Evolutionary conservation across 2,329 filamentous ascomycete genomes (phyloP), one percentile per base, ranked within the genome.

Genomic region (Colletotrichum plurivorum): DNA sequence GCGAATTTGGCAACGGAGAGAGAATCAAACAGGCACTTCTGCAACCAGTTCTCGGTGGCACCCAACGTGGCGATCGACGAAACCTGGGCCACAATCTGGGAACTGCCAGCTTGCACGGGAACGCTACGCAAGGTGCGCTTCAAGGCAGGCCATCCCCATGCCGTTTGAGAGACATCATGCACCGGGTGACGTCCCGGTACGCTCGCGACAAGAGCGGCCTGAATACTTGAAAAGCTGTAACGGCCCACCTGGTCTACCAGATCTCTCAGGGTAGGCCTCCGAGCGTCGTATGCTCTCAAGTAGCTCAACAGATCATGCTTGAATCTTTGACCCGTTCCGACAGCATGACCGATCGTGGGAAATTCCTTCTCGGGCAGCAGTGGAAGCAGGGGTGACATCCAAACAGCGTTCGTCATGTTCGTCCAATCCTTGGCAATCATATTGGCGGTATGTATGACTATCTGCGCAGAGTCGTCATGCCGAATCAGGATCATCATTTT

Each of bases 351-450:
- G 5, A 15, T 20, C 20, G 58, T 18, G 4, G 63, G 12, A 7
- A 51, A 45, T 9, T 61, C 45, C 15, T 60, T 41, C 20, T 63
- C 27, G 27, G 64, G 25, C 9, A 82, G 56, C 1, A 88, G 79
- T 1, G 92, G 90, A 1, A 97, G 87, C 1, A 88, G 76, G 0
- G 93, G 93, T 0, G 93, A 95, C 57, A 82, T 84, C 94, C 94
- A 97, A 5, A 93, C 88, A 1, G 89, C 94, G 77, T 97, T 94
- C 1, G 91, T 93, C 92, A 97, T 93, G 73, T 96, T 96, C 1
- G 85, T 87, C 94, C 94, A 97, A 78, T 97, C 94, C 63, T 91
- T 90, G 4, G 86, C 76, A n/a, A 97, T 95, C 92, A 97, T 94
- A 74, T 97, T 97, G 18, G 94, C 94, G 0, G 94, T 97, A 74